Evolutionary conservation across 805 yeast genomes (phyloP).

Genomic region (Wickerhamiella musiphila): DNA sequence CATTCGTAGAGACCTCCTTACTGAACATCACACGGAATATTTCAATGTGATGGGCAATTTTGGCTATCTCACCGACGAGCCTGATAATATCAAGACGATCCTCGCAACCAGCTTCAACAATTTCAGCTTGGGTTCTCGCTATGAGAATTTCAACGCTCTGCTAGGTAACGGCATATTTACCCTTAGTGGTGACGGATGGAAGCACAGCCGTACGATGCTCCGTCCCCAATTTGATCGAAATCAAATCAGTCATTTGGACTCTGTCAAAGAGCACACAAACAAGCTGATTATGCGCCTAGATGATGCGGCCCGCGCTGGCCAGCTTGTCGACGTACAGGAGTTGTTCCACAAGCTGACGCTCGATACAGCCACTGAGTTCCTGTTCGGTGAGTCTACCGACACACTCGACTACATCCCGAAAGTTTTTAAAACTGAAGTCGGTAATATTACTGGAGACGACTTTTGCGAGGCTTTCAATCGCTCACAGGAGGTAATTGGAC

Average conservation of each 20-base stretch:
- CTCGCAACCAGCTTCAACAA: constrained; percentile 21
- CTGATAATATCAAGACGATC: constrained; percentile 21
- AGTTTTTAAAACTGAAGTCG: constrained; percentile 13
- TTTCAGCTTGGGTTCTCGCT: constrained; percentile 17
- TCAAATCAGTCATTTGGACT: constrained; percentile 13
- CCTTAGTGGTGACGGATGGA: constrained; percentile 21
- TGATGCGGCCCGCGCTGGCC: constrained; percentile 6
- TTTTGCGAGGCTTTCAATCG: neutral
- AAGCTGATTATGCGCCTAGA: constrained; percentile 8
- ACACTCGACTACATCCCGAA: constrained; percentile 7
- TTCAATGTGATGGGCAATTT: neutral
- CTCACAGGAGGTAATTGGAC: constrained; percentile 12
- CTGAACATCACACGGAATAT: neutral
- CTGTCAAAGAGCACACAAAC: constrained; percentile 14
- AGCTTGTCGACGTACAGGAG: constrained; percentile 14
- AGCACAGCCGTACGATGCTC: constrained; percentile 21
- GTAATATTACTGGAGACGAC: constrained; percentile 11
- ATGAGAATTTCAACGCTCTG: constrained; percentile 14
- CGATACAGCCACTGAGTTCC: constrained; percentile 18
- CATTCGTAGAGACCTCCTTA: neutral
- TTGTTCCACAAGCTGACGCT: constrained; percentile 13
- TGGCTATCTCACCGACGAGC: constrained; percentile 15
- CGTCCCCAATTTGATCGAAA: constrained; percentile 21
- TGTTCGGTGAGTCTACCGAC: constrained; percentile 15
- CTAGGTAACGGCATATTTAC: constrained; percentile 23